Conservation (phyloP, 164 flowering plant genomes). For the Magnolia sinica region DNA sequence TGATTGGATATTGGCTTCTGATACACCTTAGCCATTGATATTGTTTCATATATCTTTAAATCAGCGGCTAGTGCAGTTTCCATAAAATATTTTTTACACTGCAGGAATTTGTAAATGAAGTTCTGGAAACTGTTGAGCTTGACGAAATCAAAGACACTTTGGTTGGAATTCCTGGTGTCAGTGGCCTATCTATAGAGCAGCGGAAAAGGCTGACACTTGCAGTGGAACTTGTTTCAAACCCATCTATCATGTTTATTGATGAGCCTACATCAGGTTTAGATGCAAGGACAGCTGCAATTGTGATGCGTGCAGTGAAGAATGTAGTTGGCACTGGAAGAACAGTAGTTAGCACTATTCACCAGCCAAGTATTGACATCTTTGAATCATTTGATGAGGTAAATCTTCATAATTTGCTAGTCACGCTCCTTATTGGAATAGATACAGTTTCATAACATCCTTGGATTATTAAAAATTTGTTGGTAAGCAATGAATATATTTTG, state of each 20-base stretch:
- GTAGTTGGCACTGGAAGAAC: slow-evolving; percentile 59
- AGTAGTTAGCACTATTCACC: slow-evolving; percentile 62
- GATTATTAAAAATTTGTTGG: no score
- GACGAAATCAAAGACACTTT: slow-evolving; percentile 56
- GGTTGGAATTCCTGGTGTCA: slow-evolving; percentile 64
- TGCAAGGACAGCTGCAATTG: slow-evolving; percentile 83
- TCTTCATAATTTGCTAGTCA: no score
- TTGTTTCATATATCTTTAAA: no score
- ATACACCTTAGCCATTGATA: no score
- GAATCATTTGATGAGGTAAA: slow-evolving; percentile 80
- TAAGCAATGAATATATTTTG: no score
- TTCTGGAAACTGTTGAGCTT: slow-evolving; percentile 69
- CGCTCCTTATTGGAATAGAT: no score
- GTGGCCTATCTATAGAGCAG: slow-evolving; percentile 75
- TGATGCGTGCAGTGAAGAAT: slow-evolving; percentile 73
- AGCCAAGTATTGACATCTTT: slow-evolving; percentile 69
- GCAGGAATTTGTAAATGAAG: slow-evolving; percentile 66
- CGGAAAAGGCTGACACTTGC: slow-evolving; percentile 79
- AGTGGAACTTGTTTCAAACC: slow-evolving; percentile 80
- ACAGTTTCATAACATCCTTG: no score
- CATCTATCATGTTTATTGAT: slow-evolving; percentile 77
- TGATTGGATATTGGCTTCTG: no score
- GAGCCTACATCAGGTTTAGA: slow-evolving; percentile 81
- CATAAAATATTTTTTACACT: background rate
- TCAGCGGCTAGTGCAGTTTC: no score